Evolutionary conservation across 2,329 filamentous ascomycete genomes (phyloP).

Genomic region (Blastomyces gilchristii): DNA sequence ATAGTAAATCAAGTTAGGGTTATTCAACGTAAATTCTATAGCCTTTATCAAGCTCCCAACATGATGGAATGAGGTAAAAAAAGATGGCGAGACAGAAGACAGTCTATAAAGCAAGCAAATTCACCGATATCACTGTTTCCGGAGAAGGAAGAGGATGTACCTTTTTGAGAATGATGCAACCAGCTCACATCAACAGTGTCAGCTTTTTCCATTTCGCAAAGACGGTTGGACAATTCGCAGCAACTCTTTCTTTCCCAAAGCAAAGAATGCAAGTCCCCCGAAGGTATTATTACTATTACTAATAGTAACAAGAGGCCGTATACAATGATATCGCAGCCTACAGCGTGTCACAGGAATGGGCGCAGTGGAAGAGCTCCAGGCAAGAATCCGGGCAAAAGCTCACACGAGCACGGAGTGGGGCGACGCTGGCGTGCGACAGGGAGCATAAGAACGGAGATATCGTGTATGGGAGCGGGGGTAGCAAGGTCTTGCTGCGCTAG

Average conservation of each 20-base stretch:
- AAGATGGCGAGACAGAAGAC: background rate
- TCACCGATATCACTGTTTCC: background rate
- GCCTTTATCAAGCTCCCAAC: background rate
- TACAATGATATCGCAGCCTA: background rate
- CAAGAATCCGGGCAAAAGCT: background rate
- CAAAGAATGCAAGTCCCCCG: background rate
- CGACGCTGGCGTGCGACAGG: background rate
- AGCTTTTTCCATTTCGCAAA: slow-evolving; percentile 58
- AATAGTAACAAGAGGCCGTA: background rate
- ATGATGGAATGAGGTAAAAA: background rate
- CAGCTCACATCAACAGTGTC: slow-evolving; percentile 81
- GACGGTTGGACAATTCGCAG: no score
- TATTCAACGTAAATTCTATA: slow-evolving; percentile 3
- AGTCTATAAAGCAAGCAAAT: background rate
- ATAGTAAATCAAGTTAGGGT: slow-evolving; percentile 7
- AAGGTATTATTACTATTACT: background rate
- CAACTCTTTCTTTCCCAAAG: background rate
- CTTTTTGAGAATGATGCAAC: slow-evolving; percentile 78
- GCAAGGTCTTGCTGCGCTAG: background rate
- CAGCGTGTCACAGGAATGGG: background rate
- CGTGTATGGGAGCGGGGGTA: background rate
- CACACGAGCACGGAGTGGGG: slow-evolving; percentile 3
- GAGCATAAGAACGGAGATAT: background rate
- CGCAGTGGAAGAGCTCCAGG: background rate
- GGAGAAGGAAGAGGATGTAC: slow-evolving; percentile 39